Evolutionary conservation across 2,329 filamentous ascomycete genomes (phyloP).

Genomic region (Aureobasidium namibiae): DNA sequence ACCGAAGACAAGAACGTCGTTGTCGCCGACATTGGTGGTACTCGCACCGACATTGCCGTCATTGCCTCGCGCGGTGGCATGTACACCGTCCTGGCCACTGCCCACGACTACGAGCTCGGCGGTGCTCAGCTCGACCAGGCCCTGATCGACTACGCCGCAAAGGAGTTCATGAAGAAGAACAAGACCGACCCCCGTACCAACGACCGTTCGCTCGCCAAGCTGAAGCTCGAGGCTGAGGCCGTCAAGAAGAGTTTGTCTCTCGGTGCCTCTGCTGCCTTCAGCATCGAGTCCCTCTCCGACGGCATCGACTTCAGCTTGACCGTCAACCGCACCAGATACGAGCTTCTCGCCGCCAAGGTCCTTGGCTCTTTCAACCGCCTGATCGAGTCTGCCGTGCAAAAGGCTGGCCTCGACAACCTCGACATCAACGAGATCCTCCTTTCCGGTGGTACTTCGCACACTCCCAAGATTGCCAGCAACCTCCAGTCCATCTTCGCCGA

Average conservation of each 20-base stretch:
- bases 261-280: conserved; percentile 81
- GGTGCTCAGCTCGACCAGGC: conserved; percentile 82
- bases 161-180: conserved; percentile 98
- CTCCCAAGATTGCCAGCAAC: conserved; percentile 81
- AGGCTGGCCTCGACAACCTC: conserved; percentile 83
- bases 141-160: conserved; percentile 91
- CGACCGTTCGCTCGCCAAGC: conserved; percentile 75
- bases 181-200: conserved; percentile 78
- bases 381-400: conserved; percentile 77
- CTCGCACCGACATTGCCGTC: conserved; percentile 83
- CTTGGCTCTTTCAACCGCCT: conserved; percentile 83
- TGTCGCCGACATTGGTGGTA: conserved; percentile 88
- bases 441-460: conserved; percentile 85
- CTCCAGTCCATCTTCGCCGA: conserved; percentile 73
- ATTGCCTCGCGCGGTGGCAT: conserved; percentile 88
- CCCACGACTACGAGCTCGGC: conserved; percentile 90
- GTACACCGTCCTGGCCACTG: conserved; percentile 88
- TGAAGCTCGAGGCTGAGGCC: conserved; percentile 82
- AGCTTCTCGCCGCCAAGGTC: conserved; percentile 77
- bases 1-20: conserved; percentile 81
- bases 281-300: conserved; percentile 81
- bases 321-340: conserved; percentile 88
- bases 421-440: conserved; percentile 94
- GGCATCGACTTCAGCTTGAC: conserved; percentile 87
- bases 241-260: conserved; percentile 89